Evolutionary conservation across 768 basidiomycete genomes (phyloP), one percentile per base, ranked within the genome.

Genomic region (Gymnopilus dilepis): DNA sequence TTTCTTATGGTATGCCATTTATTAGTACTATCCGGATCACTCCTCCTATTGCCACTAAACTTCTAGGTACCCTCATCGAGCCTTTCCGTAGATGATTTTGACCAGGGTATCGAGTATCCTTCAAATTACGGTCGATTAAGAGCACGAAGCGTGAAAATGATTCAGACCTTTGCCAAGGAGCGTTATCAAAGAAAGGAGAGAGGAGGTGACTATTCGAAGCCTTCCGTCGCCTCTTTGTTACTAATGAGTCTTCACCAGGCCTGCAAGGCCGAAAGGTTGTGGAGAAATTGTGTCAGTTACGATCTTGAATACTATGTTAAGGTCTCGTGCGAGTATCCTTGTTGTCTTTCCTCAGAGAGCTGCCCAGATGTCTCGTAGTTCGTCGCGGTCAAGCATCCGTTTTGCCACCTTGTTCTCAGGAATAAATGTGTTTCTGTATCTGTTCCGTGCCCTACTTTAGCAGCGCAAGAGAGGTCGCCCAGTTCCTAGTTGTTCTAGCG

Each of bases 111-210:
- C 24, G 38, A 43, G 17, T 9, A 48, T 11, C 17, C 45, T 15
- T 58, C 60, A 21, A 64, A 53, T 31, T 63, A 65, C 26, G 55
- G 57, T 12, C 64, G 64, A 28, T 34, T 67, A 34, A 60, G 51
- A 47, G 53, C 43, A 9, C 59, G 59, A n/a, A 67, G 67, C 51
- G 56, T 34, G 40, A 58, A 58, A 47, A 63, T 64, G 0, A 38
- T 65, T 15, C 43, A 63, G 5, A 45, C 55, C 6, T 47, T 67
- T 6, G 43, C 52, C 12, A 33, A 56, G 30, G 63, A 63, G 38
- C 64, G 67, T 21, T 61, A 45, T 28, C 55, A 26, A 19, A 47
- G 61, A 53, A 38, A 53, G 2, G 26, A 57, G n/a, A 54, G 37
- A 17, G 54, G 40, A 11, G 42, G 67, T 63, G 42, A 53, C 59